Conservation (phyloP, 192 early-diverging fungal species). For the Borealophlyctis nickersoniae region DNA sequence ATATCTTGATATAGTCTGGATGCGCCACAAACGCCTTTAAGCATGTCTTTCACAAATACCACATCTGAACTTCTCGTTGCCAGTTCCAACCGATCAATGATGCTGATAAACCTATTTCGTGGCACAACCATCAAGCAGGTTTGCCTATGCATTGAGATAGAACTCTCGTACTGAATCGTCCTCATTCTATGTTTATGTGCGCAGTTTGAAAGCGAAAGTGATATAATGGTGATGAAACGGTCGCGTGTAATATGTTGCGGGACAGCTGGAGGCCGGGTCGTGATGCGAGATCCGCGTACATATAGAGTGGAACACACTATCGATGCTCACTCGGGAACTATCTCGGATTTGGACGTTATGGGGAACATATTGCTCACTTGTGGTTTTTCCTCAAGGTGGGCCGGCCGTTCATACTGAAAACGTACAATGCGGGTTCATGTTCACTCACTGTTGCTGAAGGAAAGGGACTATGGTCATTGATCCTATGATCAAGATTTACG, state of each 20-base stretch:
- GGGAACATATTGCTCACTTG: constrained; percentile 73
- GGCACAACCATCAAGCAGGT: constrained; percentile 35
- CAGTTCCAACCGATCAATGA: constrained; percentile 6
- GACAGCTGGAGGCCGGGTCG: constrained; percentile 59
- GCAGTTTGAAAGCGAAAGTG: constrained; percentile 30
- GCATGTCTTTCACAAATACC: constrained; percentile 30
- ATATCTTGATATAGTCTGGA: constrained; percentile 17
- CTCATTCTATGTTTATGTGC: not conserved
- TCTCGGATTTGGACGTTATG: constrained; percentile 73
- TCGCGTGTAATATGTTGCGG: constrained; percentile 63
- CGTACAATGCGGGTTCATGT: too few species aligned
- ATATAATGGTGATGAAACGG: constrained; percentile 53
- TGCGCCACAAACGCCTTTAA: constrained; percentile 8
- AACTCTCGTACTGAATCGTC: not conserved
- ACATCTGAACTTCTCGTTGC: constrained; percentile 38
- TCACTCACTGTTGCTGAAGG: constrained; percentile 16
- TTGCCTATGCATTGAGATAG: not conserved
- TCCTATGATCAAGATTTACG: constrained; percentile 78
- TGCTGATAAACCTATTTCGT: constrained; percentile 29
- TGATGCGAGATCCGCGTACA: constrained; percentile 63
- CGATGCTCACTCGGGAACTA: constrained; percentile 71
- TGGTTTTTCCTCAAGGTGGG: constrained; percentile 67
- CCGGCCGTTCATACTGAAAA: not conserved
- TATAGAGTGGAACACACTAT: constrained; percentile 61
- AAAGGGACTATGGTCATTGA: constrained; percentile 66